These are phyloP conservation scores for Fusarium goolgardi DNA, from an alignment of 2,329 filamentous ascomycete genomes.

Conservation along the genomic window DNA sequence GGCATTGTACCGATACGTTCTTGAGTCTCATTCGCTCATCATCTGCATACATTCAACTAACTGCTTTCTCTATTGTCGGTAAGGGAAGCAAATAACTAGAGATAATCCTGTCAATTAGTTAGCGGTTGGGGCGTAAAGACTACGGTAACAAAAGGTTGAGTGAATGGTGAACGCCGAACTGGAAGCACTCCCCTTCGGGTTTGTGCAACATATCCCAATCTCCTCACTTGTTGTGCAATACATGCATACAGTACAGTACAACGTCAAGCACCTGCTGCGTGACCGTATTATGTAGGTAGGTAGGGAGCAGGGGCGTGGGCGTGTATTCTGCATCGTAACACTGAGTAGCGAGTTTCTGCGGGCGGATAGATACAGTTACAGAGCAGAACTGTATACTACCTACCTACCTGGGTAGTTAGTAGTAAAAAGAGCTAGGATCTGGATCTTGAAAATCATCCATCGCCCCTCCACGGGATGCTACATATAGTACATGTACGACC, in stretches of 20 bases:
- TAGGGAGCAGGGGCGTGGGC: slow-evolving; percentile 22
- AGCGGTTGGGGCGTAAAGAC: slow-evolving; percentile 1
- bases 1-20: slow-evolving; percentile 19
- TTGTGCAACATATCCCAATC: slow-evolving; percentile 19
- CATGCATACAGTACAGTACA: slow-evolving; percentile 21
- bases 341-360: slow-evolving; percentile 26
- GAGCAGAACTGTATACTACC: background rate
- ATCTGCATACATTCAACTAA: background rate
- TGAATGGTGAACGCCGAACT: slow-evolving; percentile 45
- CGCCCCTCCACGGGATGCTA: slow-evolving; percentile 42
- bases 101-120: slow-evolving; percentile 1
- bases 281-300: background rate
- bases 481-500: slow-evolving; percentile 33
- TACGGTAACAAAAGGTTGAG: slow-evolving; percentile 8
- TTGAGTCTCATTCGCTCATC: slow-evolving; percentile 3
- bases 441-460: slow-evolving; percentile 42
- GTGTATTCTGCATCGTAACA: slow-evolving; percentile 10
- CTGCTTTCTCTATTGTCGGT: background rate
- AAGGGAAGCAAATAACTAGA: slow-evolving; percentile 3
- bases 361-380: slow-evolving; percentile 15
- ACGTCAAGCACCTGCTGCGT: slow-evolving; percentile 21
- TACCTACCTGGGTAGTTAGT: background rate
- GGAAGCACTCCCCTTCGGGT: slow-evolving; percentile 39
- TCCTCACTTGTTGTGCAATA: slow-evolving; percentile 12
- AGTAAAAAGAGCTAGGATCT: slow-evolving; percentile 37